phyloP scores from a whole-genome alignment of 1,284 basidiomycete genomes.

The Naganishia liquefaciens region DNA sequence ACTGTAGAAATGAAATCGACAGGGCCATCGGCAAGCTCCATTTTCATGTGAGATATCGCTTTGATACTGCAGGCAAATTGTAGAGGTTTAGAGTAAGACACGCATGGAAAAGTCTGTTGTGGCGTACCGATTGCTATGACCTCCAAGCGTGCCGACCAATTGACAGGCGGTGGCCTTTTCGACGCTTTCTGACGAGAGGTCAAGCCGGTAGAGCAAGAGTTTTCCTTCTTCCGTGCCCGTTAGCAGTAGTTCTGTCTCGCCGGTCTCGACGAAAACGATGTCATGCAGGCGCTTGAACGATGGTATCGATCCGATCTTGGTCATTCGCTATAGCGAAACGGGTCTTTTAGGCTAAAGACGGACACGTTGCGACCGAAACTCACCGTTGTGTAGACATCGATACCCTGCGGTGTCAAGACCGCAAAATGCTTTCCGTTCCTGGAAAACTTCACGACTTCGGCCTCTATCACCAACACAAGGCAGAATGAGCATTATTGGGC shows the following conservation, averaged over 20 bases:
- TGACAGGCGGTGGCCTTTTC: slow-evolving; percentile 42
- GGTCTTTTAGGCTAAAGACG: slow-evolving; percentile 19
- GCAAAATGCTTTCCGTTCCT: slow-evolving; percentile 71
- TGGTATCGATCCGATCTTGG: slow-evolving; percentile 70
- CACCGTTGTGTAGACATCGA: slow-evolving; percentile 79
- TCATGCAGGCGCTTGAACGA: slow-evolving; percentile 77
- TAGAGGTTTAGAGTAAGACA: background rate
- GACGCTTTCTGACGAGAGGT: slow-evolving; percentile 35
- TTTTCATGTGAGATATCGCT: slow-evolving; percentile 46
- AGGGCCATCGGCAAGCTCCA: slow-evolving; percentile 35
- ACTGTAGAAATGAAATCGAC: slow-evolving; percentile 60
- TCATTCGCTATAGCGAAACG: slow-evolving; percentile 5
- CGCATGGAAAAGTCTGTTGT: background rate
- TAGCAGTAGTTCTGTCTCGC: slow-evolving; percentile 61
- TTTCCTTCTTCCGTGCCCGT: slow-evolving; percentile 82
- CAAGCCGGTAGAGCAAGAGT: slow-evolving; percentile 39
- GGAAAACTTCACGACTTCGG: slow-evolving; percentile 83
- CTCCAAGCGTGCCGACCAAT: slow-evolving; percentile 44
- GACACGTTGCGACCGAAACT: slow-evolving; percentile 39
- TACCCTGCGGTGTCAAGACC: slow-evolving; percentile 71
- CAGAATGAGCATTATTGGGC: slow-evolving; percentile 12
- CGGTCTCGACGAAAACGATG: slow-evolving; percentile 66
- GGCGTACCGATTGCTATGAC: slow-evolving; percentile 50
- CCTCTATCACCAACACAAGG: slow-evolving; percentile 60
- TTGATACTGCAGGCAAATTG: slow-evolving; percentile 44